Evolutionary conservation across 768 basidiomycete species (phyloP), one percentile per base, ranked within the genome.

Genomic region (Lyophyllum decastes): DNA sequence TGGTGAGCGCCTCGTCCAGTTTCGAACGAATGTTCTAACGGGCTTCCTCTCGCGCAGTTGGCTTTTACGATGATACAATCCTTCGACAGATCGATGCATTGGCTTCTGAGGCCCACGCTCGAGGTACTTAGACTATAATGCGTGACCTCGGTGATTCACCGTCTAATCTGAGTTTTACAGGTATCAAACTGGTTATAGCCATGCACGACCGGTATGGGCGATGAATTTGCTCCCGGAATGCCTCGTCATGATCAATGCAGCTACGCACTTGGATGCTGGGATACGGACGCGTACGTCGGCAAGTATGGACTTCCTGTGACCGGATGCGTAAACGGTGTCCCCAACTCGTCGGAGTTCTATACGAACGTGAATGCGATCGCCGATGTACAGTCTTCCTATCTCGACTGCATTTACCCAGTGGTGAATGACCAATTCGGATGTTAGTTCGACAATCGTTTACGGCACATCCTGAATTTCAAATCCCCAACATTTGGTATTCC

Each of bases 261-360:
- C 10, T 68, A 68, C 49, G 67, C 67, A 8, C 61, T 68, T 16
- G 67, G 67, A 55, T 68, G 67, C 34, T 68, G 66, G 67, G 64
- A 65, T 21, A 67, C 64, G 4, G 67, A 68, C 55, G 67, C 64
- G 40, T 68, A 68, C 52, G 66, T 68, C 3, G 60, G 53, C 10
- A 68, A 68, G 27, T 68, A 68, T 41, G 25, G 34, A 3, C 57
- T 68, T 21, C 67, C 67, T 1, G 58, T 61, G 14, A 68, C 66
- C 0, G 60, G 56, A 30, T 67, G 67, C 43, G 57, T 64, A 9
- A 63, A 64, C 41, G 67, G 67, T 38, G 67, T 68, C n/a, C 67
- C 67, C 6, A 64, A 68, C 54, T 68, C 67, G 19, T 60, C 62
- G 2, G 64, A 14, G 3, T 68, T 67, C 54, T 67, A 68, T 35